Percentiles rank a stretch among this genome's conserved stretches.
phyloP scores from a whole-genome alignment of 441 rosid species.

The Aleurites moluccanus region DNA sequence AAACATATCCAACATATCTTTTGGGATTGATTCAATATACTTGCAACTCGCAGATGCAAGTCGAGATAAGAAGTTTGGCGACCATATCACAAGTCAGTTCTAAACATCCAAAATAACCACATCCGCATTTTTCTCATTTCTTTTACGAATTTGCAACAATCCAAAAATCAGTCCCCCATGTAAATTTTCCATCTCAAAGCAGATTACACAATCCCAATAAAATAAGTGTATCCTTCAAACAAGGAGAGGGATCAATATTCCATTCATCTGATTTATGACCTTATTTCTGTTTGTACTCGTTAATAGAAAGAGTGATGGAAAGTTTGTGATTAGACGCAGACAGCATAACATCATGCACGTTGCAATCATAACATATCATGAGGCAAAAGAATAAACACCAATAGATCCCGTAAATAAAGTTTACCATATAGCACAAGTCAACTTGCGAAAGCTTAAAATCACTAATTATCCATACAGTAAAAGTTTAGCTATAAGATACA shows the following conservation, averaged over 20 bases:
- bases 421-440: neutral
- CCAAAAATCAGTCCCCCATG: neutral
- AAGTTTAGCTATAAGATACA: constrained; percentile 23
- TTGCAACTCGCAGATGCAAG: too few species aligned
- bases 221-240: neutral
- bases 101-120: neutral
- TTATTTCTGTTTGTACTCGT: neutral
- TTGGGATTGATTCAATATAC: too few species aligned
- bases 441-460: neutral
- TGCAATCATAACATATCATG: neutral
- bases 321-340: neutral
- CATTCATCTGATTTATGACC: neutral
- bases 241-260: neutral
- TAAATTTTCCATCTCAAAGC: neutral
- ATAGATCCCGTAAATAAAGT: too few species aligned
- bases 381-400: neutral
- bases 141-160: too few species aligned
- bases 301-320: neutral
- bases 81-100: too few species aligned
- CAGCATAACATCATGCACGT: neutral
- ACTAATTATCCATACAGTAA: constrained; percentile 7
- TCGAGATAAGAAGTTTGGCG: too few species aligned
- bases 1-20: too few species aligned
- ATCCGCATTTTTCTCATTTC: too few species aligned
- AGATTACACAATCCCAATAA: neutral